Conservation (phyloP, 2,329 filamentous ascomycete genomes). For the Neopestalotiopsis sp. region DNA sequence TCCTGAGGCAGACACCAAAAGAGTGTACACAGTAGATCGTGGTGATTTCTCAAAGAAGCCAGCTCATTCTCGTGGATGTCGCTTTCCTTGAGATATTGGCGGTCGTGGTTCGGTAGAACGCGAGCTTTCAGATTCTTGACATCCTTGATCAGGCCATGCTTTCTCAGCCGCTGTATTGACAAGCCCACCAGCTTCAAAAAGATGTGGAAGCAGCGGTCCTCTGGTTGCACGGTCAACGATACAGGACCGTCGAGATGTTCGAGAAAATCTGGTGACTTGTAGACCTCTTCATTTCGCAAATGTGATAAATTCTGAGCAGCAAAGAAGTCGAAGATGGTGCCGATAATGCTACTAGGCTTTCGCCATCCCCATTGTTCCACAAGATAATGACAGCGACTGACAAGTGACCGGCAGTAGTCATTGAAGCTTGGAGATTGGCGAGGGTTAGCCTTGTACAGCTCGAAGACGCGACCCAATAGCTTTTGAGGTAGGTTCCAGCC, state of each 20-base stretch:
- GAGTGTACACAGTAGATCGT: constrained; percentile 70
- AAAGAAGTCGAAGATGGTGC: constrained; percentile 72
- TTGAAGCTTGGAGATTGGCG: constrained; percentile 68
- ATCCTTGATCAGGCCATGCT: constrained; percentile 57
- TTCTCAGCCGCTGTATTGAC: constrained; percentile 57
- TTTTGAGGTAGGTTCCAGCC: constrained; percentile 67
- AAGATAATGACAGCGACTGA: constrained; percentile 67
- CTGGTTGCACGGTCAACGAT: constrained; percentile 54
- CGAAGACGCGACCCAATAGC: constrained; percentile 61
- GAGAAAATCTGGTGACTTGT: constrained; percentile 65
- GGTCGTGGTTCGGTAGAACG: constrained; percentile 69
- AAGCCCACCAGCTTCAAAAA: constrained; percentile 69
- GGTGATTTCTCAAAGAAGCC: constrained; percentile 70
- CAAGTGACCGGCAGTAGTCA: constrained; percentile 64
- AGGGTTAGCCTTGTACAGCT: constrained; percentile 60
- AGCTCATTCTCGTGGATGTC: constrained; percentile 65
- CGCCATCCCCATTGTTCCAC: constrained; percentile 71
- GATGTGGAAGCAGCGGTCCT: constrained; percentile 70
- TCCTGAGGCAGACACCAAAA: constrained; percentile 67
- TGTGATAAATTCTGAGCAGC: constrained; percentile 66
- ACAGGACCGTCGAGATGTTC: constrained; percentile 56
- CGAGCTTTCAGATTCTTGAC: constrained; percentile 66
- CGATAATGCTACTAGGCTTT: constrained; percentile 61
- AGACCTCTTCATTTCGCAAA: constrained; percentile 68
- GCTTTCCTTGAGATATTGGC: constrained; percentile 69